A percentile compares a stretch with the other conserved stretches of the same genome.
These are phyloP conservation scores for Primulina tabacum DNA, from an alignment of 257 asterid genomes.

Conservation along the genomic window DNA sequence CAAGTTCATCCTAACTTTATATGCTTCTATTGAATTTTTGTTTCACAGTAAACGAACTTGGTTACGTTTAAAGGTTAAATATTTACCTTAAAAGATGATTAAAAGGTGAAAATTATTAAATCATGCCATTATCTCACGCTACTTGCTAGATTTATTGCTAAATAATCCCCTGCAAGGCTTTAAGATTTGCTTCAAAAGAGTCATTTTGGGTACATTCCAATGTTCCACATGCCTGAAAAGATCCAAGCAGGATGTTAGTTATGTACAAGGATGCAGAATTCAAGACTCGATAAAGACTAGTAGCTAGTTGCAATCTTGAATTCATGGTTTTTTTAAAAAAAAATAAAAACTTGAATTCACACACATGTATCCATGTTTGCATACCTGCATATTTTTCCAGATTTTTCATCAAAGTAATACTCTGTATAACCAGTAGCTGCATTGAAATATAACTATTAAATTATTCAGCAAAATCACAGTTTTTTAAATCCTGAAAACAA, in stretches of 20 bases:
- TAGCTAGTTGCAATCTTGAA: neutral
- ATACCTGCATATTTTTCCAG: constrained; percentile 84
- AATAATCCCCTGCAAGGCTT: constrained; percentile 51
- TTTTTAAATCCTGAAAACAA: too few species aligned
- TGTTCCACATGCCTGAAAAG: constrained; percentile 75
- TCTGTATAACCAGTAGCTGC: constrained; percentile 98
- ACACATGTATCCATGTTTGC: neutral
- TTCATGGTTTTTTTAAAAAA: neutral
- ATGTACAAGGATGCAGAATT: neutral
- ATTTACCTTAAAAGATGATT: too few species aligned
- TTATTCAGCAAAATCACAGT: neutral
- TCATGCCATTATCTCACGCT: constrained; percentile 9
- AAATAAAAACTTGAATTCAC: neutral
- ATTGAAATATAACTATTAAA: constrained; percentile 18
- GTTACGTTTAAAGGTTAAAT: neutral
- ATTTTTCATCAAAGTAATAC: constrained; percentile 65
- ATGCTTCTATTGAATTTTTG: too few species aligned
- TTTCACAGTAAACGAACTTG: neutral
- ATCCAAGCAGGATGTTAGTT: constrained; percentile 1
- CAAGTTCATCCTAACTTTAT: too few species aligned
- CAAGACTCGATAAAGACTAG: neutral
- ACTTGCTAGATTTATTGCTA: constrained; percentile 22
- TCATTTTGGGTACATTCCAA: constrained; percentile 98
- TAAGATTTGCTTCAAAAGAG: constrained; percentile 75
- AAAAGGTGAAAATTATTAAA: too few species aligned